Base-by-base conservation (phyloP, 1,284 basidiomycete species). In the Tilletia caries region DNA sequence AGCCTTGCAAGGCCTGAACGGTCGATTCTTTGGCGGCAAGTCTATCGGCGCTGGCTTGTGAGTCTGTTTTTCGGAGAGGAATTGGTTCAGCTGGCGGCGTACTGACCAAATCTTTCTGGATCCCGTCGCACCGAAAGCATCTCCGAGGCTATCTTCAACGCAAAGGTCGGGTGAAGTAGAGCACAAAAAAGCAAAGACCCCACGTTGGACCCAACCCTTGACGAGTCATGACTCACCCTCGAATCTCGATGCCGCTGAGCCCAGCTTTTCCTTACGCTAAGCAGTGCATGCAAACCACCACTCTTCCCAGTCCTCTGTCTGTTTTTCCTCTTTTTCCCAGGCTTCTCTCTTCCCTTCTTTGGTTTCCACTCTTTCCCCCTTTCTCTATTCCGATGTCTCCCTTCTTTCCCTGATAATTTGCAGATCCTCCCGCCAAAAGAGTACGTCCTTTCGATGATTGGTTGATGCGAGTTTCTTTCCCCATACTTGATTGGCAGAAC, bases 1-100 rank as follows among this genome's bases (percentile, higher is more conserved):
- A 68, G 93, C 95, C 62, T 86, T 95, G 68, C 89, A 91, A 80
- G 92, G 92, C 73, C 88, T 99, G 67, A 92, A 96, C 78, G 93
- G 93, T 62, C 91, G 95, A 20, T 82, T 74, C 71, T 83, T 83
- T 54, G 80, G 78, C 12, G 81, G 81, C 29, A 78, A 76, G 65
- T 73, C 72, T 1, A 77, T 83, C 67, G 75, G 73, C 46, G 81
- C 80, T n/a, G 73, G 71, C 54, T 82, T 75, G 78, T 80, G 67
- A 73, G 79, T 79, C 18, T 5, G 8, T 25, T 69, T 34, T 68
- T 37, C 32, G 44, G 43, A 68, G 3, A 58, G n/a, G n/a, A n/a
- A n/a, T n/a, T n/a, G n/a, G n/a, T n/a, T n/a, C n/a, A n/a, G n/a
- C n/a, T n/a, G n/a, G n/a, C n/a, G n/a, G n/a, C n/a, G n/a, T n/a